Percentiles rank a stretch among this genome's conserved stretches.
These are phyloP conservation scores for Cercophora scortea DNA, from an alignment of 495 filamentous ascomycete species.

Conservation along the genomic window DNA sequence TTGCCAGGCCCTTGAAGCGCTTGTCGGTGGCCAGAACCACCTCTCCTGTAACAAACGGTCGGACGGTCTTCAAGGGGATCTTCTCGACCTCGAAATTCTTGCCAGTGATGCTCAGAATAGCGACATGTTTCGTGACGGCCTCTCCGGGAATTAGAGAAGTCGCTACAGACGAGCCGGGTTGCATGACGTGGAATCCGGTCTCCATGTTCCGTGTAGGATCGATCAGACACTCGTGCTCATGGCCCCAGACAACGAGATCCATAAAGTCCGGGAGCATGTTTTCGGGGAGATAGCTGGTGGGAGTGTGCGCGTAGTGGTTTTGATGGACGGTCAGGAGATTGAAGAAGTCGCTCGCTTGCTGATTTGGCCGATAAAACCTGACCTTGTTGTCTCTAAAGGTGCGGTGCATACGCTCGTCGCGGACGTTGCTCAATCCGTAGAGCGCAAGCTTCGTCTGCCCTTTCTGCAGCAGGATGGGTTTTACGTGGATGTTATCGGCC, in stretches of 20 bases:
- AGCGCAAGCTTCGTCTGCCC: conserved; percentile 88
- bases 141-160: conserved; percentile 88
- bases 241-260: conserved; percentile 91
- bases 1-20: conserved; percentile 66
- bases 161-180: conserved; percentile 91
- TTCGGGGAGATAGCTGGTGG: conserved; percentile 87
- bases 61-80: conserved; percentile 76
- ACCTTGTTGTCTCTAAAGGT: conserved; percentile 92
- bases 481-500: conserved; percentile 84
- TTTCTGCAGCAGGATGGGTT: conserved; percentile 89
- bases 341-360: conserved; percentile 89
- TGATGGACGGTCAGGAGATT: conserved; percentile 95
- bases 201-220: conserved; percentile 75
- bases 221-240: conserved; percentile 95
- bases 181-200: conserved; percentile 90
- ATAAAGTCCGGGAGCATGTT: conserved; percentile 89
- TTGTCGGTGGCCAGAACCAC: conserved; percentile 69
- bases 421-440: conserved; percentile 93
- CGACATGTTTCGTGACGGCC: conserved; percentile 84
- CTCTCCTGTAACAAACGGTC: conserved; percentile 84
- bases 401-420: conserved; percentile 87
- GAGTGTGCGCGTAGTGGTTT: conserved; percentile 86
- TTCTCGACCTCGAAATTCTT: conserved; percentile 75
- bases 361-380: conserved; percentile 79
- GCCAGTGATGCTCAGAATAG: conserved; percentile 76